Base-by-base conservation (phyloP, 192 early-diverging fungal species). In the Coemansia sp. region DNA sequence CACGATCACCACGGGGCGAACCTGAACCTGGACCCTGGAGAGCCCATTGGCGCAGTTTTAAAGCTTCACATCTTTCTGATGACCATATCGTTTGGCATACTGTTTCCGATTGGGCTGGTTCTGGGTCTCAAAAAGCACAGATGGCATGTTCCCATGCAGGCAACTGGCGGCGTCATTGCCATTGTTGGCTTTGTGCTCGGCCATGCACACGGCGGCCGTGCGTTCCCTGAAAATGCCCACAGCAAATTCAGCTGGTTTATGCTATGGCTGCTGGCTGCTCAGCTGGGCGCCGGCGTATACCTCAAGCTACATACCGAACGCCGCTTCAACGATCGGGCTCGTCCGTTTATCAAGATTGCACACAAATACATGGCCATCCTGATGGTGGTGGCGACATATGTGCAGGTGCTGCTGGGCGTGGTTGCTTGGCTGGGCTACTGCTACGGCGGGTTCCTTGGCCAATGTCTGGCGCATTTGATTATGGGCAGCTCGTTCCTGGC, bases 401-500 rank as follows among this genome's bases (percentile, higher is more conserved):
- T 78, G 40, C 85, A 87, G 64, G 73, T 87, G 11, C 58, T 87
- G 47, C 69, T 85, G 45, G 85, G 85, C 41, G 84, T 83, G 6
- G 81, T 87, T 28, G 83, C 85, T 14, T 71, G 56, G 60, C 63
- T 80, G 32, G 85, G 83, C 6, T 87, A 79, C 48, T 87, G 85
- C 56, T 84, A 83, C 52, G 83, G 57, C 50, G 85, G 83, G 2
- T 70, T 74, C 45, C 71, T 76, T 5, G 85, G 84, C 16, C 85
- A 87, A 56, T 87, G 85, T 40, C 58, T 87, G 52, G 85, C 85
- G 3, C 85, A 87, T 57, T 80, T 85, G 53, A 87, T 87, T 51
- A 87, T 87, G 85, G 85, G 85, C 28, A 83, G 82, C 31, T 85
- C 85, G 40, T 87, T 87, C 69, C 63, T 84, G 30, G 83, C 68